These are phyloP conservation scores for Tardiomyces digboiensis DNA, from an alignment of 1,139 yeast species.

Conservation along the genomic window DNA sequence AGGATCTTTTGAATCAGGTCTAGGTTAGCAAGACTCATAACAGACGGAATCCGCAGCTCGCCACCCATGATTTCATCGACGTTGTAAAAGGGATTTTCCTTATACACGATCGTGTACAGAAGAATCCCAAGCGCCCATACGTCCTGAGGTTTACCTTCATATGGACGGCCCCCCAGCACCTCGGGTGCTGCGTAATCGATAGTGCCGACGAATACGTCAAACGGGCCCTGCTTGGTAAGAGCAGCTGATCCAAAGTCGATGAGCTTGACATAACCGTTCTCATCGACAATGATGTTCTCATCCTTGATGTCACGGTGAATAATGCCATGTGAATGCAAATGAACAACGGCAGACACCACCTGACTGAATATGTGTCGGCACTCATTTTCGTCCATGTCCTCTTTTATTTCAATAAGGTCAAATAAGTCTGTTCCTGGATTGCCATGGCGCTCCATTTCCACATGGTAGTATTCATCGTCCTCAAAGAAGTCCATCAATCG, in stretches of 20 bases:
- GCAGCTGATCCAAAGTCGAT: conserved; percentile 98
- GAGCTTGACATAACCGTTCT: conserved; percentile 44
- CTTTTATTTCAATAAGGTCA: conserved; percentile 79
- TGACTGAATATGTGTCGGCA: conserved; percentile 73
- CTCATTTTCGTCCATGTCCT: conserved; percentile 69
- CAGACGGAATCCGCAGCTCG: conserved; percentile 57
- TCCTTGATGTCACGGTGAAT: conserved; percentile 95
- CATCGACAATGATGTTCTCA: conserved; percentile 83
- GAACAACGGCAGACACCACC: conserved; percentile 65
- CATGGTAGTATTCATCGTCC: conserved; percentile 77
- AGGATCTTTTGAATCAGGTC: conserved; percentile 38
- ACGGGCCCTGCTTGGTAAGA: conserved; percentile 82
- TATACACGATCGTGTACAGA: conserved; percentile 80
- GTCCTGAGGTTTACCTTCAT: conserved; percentile 91
- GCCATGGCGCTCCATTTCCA: conserved; percentile 89
- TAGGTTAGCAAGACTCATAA: conserved; percentile 44
- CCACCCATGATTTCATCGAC: conserved; percentile 95
- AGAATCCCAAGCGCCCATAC: conserved; percentile 95
- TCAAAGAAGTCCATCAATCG: conserved; percentile 85
- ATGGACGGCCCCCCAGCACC: conserved; percentile 78
- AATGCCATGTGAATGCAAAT: conserved; percentile 76
- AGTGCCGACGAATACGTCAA: conserved; percentile 95
- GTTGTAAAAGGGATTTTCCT: conserved; percentile 91
- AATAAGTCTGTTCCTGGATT: conserved; percentile 84
- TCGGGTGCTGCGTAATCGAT: conserved; percentile 97